These are phyloP conservation scores for Linderina pennispora DNA, from an alignment of 192 early-diverging fungal genomes.

Conservation along the genomic window DNA sequence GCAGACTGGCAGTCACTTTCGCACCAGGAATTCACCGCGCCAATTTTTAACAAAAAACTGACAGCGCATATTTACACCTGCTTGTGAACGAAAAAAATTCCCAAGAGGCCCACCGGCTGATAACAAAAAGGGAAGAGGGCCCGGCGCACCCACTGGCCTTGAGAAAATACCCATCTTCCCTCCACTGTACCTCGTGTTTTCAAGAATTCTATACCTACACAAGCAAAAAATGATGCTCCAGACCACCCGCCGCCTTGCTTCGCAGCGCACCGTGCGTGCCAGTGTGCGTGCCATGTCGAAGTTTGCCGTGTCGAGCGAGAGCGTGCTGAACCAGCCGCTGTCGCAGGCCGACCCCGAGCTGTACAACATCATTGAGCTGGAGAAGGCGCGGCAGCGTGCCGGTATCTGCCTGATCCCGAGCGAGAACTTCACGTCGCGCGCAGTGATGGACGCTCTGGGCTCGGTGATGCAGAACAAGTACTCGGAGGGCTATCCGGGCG, in stretches of 20 bases:
- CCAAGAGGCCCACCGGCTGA: too few relatives aligned
- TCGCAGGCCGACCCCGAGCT: constrained; percentile 81
- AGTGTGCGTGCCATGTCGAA: constrained; percentile 5
- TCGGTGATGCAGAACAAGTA: constrained; percentile 99
- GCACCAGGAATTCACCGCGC: too few relatives aligned
- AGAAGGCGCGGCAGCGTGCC: constrained; percentile 92
- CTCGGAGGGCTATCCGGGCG: constrained; percentile 95
- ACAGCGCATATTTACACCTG: too few relatives aligned
- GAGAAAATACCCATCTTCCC: constrained; percentile 71
- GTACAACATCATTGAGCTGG: constrained; percentile 88
- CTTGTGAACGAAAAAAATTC: too few relatives aligned
- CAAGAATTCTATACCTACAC: constrained; percentile 54
- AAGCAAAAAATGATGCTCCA: constrained; percentile 4
- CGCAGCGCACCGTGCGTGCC: neutral
- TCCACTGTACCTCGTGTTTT: constrained; percentile 71
- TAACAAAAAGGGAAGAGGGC: too few relatives aligned
- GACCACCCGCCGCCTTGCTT: neutral
- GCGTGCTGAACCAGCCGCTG: constrained; percentile 70
- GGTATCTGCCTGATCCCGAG: constrained; percentile 93
- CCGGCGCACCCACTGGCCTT: too few relatives aligned
- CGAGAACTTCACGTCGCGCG: constrained; percentile 97
- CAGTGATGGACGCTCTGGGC: constrained; percentile 94
- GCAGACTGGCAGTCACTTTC: too few relatives aligned
- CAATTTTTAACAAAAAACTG: too few relatives aligned
- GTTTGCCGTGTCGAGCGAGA: constrained; percentile 12